A percentile compares a stretch with the other conserved stretches of the same genome.
Conservation (phyloP, 257 asterid species). For the Nicotiana knightiana region DNA sequence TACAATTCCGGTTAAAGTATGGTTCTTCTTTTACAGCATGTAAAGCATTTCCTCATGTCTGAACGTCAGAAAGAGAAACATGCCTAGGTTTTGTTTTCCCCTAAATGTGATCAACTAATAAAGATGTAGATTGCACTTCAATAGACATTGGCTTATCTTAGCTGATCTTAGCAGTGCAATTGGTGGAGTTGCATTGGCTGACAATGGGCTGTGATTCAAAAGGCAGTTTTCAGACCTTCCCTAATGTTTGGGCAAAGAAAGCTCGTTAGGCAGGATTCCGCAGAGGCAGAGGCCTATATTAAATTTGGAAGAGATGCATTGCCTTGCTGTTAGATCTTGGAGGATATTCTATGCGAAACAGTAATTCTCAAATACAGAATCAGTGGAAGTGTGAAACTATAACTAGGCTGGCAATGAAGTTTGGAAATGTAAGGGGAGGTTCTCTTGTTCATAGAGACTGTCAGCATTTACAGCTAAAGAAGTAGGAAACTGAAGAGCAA, state of each 20-base stretch:
- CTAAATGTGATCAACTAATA: neutral
- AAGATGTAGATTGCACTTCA: neutral
- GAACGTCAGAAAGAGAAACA: neutral
- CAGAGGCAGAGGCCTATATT: neutral
- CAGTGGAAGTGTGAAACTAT: neutral
- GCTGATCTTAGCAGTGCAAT: neutral
- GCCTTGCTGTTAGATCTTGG: neutral
- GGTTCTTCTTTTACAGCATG: neutral
- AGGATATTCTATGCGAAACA: neutral
- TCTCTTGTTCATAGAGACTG: neutral
- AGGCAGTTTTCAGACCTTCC: neutral
- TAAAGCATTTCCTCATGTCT: neutral
- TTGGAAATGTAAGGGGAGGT: neutral
- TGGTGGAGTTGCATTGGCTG: neutral
- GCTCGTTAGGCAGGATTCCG: neutral
- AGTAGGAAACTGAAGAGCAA: neutral
- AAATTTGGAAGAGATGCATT: neutral
- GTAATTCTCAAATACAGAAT: neutral
- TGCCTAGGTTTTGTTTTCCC: neutral
- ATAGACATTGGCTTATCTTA: neutral
- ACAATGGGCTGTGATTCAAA: neutral
- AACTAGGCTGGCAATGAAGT: neutral
- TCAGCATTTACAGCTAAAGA: neutral
- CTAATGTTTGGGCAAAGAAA: neutral
- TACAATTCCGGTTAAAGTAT: constrained; percentile 72